A percentile compares a stretch with the other conserved stretches of the same genome.
Evolutionary conservation across 176 grass and related monocot species (phyloP).

Genomic region (Carex pumila): DNA sequence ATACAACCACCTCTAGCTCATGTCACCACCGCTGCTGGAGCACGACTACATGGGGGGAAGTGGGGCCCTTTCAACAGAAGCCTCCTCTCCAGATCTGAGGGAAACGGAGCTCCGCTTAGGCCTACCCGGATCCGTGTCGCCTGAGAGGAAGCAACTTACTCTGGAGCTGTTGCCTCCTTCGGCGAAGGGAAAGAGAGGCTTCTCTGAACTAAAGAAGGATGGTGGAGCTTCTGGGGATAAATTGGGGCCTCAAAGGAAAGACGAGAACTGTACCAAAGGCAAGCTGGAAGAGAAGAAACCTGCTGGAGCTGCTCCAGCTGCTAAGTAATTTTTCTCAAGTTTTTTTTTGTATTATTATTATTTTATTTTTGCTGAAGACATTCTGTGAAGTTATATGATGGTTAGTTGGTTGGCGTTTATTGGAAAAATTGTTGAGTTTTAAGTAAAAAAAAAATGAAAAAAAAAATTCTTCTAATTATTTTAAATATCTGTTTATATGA

Average conservation of each 20-base stretch:
- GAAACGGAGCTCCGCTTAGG: constrained; percentile 64
- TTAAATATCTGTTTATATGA: background rate
- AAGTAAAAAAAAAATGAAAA: background rate
- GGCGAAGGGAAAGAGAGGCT: constrained; percentile 67
- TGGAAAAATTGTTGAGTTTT: background rate
- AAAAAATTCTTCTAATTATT: background rate
- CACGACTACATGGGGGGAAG: constrained; percentile 59
- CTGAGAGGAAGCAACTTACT: constrained; percentile 27
- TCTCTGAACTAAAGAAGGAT: constrained; percentile 39
- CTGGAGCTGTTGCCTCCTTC: constrained; percentile 53
- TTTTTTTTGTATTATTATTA: background rate
- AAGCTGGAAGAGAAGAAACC: constrained; percentile 24
- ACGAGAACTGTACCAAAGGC: constrained; percentile 45
- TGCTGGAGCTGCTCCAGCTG: constrained; percentile 26
- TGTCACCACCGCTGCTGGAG: constrained; percentile 47
- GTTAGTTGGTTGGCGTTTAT: background rate
- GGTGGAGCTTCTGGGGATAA: constrained; percentile 23
- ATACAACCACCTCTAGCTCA: constrained; percentile 17
- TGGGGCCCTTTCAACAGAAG: constrained; percentile 29
- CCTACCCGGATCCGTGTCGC: constrained; percentile 44
- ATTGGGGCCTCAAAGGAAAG: constrained; percentile 20
- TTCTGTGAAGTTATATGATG: constrained; percentile 3
- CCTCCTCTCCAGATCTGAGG: constrained; percentile 35
- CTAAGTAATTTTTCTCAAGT: constrained; percentile 29
- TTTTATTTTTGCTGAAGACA: background rate